phyloP scores from a whole-genome alignment of 495 filamentous ascomycete genomes.

The Hyaloscypha hepaticicola region DNA sequence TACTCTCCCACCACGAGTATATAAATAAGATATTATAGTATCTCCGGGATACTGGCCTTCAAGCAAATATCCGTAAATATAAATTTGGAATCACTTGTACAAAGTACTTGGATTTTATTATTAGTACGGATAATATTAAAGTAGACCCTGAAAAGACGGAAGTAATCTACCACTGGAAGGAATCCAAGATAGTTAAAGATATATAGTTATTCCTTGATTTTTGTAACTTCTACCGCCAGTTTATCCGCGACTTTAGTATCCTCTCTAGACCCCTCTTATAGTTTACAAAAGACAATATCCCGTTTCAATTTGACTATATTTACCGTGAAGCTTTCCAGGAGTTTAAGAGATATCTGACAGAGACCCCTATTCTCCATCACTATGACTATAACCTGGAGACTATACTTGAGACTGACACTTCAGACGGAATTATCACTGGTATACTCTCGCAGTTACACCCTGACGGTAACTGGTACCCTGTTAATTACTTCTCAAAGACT shows the following conservation, averaged over 20 bases:
- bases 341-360: background rate
- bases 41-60: background rate
- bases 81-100: slow-evolving; percentile 30
- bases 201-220: slow-evolving; percentile 24
- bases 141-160: slow-evolving; percentile 19
- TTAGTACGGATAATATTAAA: slow-evolving; percentile 27
- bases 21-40: background rate
- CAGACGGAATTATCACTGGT: background rate
- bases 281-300: slow-evolving; percentile 15
- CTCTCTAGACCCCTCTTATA: too few relatives aligned
- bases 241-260: slow-evolving; percentile 26
- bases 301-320: background rate
- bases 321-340: background rate
- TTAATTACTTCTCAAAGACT: slow-evolving; percentile 11
- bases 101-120: slow-evolving; percentile 33
- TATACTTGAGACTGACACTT: background rate
- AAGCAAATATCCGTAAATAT: slow-evolving; percentile 28
- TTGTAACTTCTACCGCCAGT: slow-evolving; percentile 24
- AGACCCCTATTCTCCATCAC: background rate
- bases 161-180: slow-evolving; percentile 17
- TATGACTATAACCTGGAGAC: background rate
- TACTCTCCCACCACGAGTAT: slow-evolving; percentile 2
- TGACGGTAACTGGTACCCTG: background rate
- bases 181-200: background rate
- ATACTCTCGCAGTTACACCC: background rate